Evolutionary conservation across 192 early-diverging fungal species (phyloP).

Genomic region (Cetraspora pellucida): DNA sequence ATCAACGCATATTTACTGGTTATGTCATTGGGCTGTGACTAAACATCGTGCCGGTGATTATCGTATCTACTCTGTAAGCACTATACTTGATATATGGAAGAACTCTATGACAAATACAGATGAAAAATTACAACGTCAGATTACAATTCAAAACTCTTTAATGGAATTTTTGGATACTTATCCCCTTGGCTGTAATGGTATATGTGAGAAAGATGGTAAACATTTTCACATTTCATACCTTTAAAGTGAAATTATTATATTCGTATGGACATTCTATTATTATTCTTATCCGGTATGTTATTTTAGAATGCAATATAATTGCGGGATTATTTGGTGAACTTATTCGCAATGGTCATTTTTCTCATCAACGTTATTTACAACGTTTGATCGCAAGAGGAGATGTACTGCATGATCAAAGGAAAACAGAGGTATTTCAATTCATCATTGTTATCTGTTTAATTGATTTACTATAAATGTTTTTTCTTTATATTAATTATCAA

Average conservation of each 20-base stretch:
- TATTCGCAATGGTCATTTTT: slow-evolving; percentile 51
- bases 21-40: slow-evolving; percentile 59
- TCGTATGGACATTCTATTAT: slow-evolving; percentile 14
- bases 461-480: background rate
- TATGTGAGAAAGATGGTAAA: background rate
- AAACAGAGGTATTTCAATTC: slow-evolving; percentile 28
- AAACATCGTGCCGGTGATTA: slow-evolving; percentile 49
- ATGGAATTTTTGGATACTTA: slow-evolving; percentile 55
- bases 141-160: slow-evolving; percentile 50
- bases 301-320: slow-evolving; percentile 41
- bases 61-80: slow-evolving; percentile 49
- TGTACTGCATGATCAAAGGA: slow-evolving; percentile 38
- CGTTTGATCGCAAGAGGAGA: slow-evolving; percentile 63
- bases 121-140: slow-evolving; percentile 16
- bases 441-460: background rate
- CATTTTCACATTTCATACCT: background rate
- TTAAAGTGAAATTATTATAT: slow-evolving; percentile 2
- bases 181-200: slow-evolving; percentile 11
- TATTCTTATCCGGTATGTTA: slow-evolving; percentile 3
- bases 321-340: slow-evolving; percentile 54
- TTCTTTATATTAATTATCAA: background rate
- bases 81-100: slow-evolving; percentile 48
- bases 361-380: slow-evolving; percentile 57
- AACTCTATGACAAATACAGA: slow-evolving; percentile 31
- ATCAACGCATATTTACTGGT: slow-evolving; percentile 38